Conservation (phyloP, 1,284 basidiomycete species). For the Neonothopanus nambi region DNA sequence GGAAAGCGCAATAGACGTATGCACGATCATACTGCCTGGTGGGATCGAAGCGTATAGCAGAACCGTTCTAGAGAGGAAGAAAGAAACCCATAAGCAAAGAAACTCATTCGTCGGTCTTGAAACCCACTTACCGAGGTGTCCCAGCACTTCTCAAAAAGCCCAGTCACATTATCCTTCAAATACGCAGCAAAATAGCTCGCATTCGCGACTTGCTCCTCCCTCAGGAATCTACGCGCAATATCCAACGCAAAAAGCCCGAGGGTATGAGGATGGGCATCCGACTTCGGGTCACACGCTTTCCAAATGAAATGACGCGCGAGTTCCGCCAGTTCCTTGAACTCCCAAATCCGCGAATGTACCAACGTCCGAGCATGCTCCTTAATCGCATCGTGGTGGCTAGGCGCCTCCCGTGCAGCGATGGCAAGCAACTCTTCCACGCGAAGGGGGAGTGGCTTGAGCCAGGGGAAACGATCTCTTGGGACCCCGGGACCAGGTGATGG, state of each 20-base stretch:
- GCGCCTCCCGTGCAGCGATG: not conserved
- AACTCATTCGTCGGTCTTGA: not conserved
- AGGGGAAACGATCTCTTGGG: too few relatives aligned
- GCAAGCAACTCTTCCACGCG: slow-evolving; percentile 1
- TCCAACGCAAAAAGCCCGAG: slow-evolving; percentile 29
- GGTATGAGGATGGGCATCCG: not conserved
- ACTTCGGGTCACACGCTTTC: slow-evolving; percentile 16
- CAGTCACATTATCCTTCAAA: slow-evolving; percentile 27
- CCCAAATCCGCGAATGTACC: slow-evolving; percentile 19
- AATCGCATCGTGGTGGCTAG: not conserved
- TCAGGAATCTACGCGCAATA: slow-evolving; percentile 25
- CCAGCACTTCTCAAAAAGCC: slow-evolving; percentile 34
- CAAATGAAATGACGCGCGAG: slow-evolving; percentile 27
- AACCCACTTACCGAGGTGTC: slow-evolving; percentile 28
- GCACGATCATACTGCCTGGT: slow-evolving; percentile 10
- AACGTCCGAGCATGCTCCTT: slow-evolving; percentile 6
- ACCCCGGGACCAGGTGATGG: not conserved
- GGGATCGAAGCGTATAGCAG: not conserved
- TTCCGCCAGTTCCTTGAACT: slow-evolving; percentile 20
- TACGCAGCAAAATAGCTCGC: slow-evolving; percentile 28
- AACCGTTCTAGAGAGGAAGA: not conserved
- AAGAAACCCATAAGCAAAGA: slow-evolving; percentile 4
- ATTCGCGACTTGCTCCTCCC: slow-evolving; percentile 18
- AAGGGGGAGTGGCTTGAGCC: not conserved
- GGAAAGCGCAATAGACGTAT: slow-evolving; percentile 27